phyloP scores from a whole-genome alignment of 75 land plant genomes.

The Selaginella moellendorffii region DNA sequence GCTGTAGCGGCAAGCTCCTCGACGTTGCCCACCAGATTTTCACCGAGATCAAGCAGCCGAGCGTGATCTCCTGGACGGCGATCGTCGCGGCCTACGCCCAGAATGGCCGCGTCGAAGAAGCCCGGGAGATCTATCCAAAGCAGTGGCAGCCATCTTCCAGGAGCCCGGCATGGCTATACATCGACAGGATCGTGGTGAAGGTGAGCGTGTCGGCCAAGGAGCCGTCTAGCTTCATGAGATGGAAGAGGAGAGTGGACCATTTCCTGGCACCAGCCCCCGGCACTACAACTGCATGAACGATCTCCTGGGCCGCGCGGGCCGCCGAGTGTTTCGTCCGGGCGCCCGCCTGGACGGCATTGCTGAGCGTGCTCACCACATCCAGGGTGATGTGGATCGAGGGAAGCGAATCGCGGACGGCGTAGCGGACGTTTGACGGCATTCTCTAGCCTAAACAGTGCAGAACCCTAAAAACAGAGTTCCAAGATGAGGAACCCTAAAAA shows the following conservation, averaged over 20 bases:
- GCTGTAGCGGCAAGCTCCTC: too few species aligned
- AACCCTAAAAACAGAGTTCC: too few species aligned
- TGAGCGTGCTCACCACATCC: conserved; percentile 22
- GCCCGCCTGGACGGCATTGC: conserved; percentile 16
- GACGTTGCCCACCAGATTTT: too few species aligned
- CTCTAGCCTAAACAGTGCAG: too few species aligned
- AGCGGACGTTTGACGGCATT: too few species aligned
- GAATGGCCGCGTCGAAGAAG: too few species aligned
- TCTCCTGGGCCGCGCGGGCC: conserved; percentile 29
- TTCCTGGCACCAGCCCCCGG: conserved; percentile 19
- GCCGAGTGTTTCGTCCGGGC: conserved; percentile 17
- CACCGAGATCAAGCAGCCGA: too few species aligned
- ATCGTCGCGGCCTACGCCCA: too few species aligned
- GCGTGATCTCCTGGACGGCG: too few species aligned
- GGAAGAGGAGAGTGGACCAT: conserved; percentile 7
- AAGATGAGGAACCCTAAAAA: too few species aligned
- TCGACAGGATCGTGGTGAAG: background rate
- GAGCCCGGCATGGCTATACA: background rate
- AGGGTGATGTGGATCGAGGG: conserved; percentile 26
- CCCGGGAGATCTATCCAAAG: too few species aligned
- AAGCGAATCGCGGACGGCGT: too few species aligned
- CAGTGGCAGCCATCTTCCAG: background rate
- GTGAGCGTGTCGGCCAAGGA: conserved; percentile 1
- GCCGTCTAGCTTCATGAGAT: background rate
- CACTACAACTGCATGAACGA: conserved; percentile 41